Evolutionary conservation across 129 eudicot species (phyloP).

Genomic region (Ambrosia artemisiifolia): DNA sequence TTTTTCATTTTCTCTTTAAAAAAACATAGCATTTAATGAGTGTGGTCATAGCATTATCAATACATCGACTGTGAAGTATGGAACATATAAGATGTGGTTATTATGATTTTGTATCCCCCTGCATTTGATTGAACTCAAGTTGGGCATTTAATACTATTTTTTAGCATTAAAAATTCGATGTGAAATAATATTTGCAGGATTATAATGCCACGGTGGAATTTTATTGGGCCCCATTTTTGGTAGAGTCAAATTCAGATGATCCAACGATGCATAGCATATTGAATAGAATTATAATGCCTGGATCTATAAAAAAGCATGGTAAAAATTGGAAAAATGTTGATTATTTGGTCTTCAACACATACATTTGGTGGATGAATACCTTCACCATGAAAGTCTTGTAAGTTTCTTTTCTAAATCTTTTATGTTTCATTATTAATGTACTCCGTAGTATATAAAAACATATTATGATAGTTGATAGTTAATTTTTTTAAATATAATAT

Average conservation of each 20-base stretch:
- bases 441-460: neutral
- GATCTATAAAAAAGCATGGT: slow-evolving; percentile 80
- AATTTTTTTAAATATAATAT: neutral
- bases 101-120: neutral
- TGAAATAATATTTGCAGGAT: slow-evolving; percentile 49
- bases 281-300: slow-evolving; percentile 89
- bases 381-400: slow-evolving; percentile 82
- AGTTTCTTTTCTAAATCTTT: slow-evolving; percentile 24
- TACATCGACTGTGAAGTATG: neutral
- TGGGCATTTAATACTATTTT: neutral
- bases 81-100: slow-evolving; percentile 4
- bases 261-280: slow-evolving; percentile 84
- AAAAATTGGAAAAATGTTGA: slow-evolving; percentile 81
- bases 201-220: slow-evolving; percentile 96
- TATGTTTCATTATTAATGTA: neutral
- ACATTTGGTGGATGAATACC: slow-evolving; percentile 99
- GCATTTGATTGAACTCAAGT: slow-evolving; percentile 2
- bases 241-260: slow-evolving; percentile 95
- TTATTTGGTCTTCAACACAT: slow-evolving; percentile 82
- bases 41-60: neutral
- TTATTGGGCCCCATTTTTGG: slow-evolving; percentile 97
- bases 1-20: neutral
- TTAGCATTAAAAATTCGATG: neutral
- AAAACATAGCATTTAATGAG: neutral
- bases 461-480: neutral